Conservation (phyloP, 1,139 yeast species). For the Suhomyces maxii region DNA sequence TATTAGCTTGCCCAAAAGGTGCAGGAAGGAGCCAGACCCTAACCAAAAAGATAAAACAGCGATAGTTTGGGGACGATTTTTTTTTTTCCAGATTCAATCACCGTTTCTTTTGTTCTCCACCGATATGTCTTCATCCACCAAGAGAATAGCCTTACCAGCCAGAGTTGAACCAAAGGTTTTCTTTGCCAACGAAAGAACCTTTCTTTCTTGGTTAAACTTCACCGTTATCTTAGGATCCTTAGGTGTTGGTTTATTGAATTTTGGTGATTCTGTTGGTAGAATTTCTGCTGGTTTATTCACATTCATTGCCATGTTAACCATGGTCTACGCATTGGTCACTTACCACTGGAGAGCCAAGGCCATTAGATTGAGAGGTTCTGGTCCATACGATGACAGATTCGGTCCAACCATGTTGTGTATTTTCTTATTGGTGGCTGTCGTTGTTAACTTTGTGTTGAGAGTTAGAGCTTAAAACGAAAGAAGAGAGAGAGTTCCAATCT, state of each 20-base stretch:
- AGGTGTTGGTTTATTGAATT: slow-evolving; percentile 92
- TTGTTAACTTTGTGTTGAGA: slow-evolving; percentile 86
- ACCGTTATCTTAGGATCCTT: slow-evolving; percentile 96
- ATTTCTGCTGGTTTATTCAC: slow-evolving; percentile 94
- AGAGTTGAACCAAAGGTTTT: slow-evolving; percentile 98
- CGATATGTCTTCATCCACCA: slow-evolving; percentile 28
- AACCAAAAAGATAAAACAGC: slow-evolving; percentile 1
- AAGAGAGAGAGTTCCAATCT: neutral
- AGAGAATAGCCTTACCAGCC: slow-evolving; percentile 96
- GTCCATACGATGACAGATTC: slow-evolving; percentile 96
- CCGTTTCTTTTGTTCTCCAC: neutral
- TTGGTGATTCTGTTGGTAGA: slow-evolving; percentile 92
- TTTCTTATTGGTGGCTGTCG: slow-evolving; percentile 88
- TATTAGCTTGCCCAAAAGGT: no score
- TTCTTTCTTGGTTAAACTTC: slow-evolving; percentile 96
- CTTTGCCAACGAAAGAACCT: slow-evolving; percentile 98
- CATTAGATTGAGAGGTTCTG: slow-evolving; percentile 93
- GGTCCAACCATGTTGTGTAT: slow-evolving; percentile 99
- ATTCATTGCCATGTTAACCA: slow-evolving; percentile 92
- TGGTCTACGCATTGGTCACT: slow-evolving; percentile 91
- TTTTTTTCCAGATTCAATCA: no score
- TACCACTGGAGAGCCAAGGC: slow-evolving; percentile 99
- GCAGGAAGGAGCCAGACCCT: no score
- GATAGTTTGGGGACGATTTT: neutral
- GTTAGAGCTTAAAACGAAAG: slow-evolving; percentile 47